A percentile compares a stretch with the other conserved stretches of the same genome.
Evolutionary conservation across 2,329 filamentous ascomycete species (phyloP).

Genomic region (Cucurbitaria berberidis): DNA sequence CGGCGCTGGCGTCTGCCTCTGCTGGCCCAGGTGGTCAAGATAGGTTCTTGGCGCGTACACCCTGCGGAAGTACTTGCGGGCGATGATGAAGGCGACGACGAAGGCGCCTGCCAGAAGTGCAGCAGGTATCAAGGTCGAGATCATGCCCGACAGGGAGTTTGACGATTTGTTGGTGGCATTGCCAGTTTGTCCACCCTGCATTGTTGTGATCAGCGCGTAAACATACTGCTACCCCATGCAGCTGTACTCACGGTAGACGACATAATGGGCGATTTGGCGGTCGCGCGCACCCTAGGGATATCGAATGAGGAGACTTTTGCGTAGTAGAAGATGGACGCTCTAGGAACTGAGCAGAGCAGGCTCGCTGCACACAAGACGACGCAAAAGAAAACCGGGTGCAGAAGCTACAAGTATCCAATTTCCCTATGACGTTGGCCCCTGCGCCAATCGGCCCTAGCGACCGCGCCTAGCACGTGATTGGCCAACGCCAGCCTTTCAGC

Average conservation of each 20-base stretch:
- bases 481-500: constrained; percentile 9
- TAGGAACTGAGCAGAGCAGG: constrained; percentile 4
- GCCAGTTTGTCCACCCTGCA: constrained; percentile 29
- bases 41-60: constrained; percentile 57
- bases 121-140: constrained; percentile 44
- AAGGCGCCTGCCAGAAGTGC: constrained; percentile 38
- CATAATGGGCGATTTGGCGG: constrained; percentile 25
- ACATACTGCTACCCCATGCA: not conserved
- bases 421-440: constrained; percentile 27
- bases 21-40: constrained; percentile 50
- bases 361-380: constrained; percentile 13
- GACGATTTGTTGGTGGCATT: constrained; percentile 38
- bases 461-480: constrained; percentile 8
- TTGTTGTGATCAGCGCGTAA: constrained; percentile 11
- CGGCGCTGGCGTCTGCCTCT: constrained; percentile 56
- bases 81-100: constrained; percentile 50
- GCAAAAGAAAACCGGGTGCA: constrained; percentile 28
- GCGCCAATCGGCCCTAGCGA: constrained; percentile 18
- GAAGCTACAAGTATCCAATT: constrained; percentile 24
- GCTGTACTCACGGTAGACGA: constrained; percentile 27
- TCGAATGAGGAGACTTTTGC: constrained; percentile 2
- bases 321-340: constrained; percentile 10
- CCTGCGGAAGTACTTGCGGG: constrained; percentile 51
- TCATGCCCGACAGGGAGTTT: constrained; percentile 55
- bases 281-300: constrained; percentile 12